Evolutionary conservation across 108 stramenopile species (phyloP).

Genomic region (Phaeodactylum tricornutum): DNA sequence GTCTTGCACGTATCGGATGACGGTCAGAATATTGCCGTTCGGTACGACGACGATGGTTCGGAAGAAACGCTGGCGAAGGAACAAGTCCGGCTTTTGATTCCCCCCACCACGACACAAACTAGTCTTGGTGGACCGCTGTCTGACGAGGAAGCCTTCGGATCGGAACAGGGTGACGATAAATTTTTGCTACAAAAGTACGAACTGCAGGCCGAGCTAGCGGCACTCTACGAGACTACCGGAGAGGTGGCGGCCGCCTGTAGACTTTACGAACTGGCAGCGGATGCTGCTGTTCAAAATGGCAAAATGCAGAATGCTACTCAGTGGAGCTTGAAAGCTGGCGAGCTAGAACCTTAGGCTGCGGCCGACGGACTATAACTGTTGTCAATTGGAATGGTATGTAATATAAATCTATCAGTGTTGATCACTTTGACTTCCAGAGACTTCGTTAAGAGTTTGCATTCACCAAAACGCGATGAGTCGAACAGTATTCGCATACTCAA

Average conservation of each 20-base stretch:
- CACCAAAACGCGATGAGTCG: no score
- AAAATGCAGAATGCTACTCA: conserved; percentile 66
- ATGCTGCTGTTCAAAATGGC: conserved; percentile 39
- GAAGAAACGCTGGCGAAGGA: conserved; percentile 38
- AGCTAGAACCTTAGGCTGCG: no score
- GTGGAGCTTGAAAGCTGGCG: conserved; percentile 61
- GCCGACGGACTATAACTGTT: neutral
- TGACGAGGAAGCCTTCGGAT: conserved; percentile 61
- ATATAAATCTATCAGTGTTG: no score
- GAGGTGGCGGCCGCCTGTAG: conserved; percentile 21
- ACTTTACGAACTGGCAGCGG: conserved; percentile 50
- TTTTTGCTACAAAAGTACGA: conserved; percentile 35
- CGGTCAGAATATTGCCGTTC: conserved; percentile 25
- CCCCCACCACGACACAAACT: conserved; percentile 28
- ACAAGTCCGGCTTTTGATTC: conserved; percentile 27
- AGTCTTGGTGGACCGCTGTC: conserved; percentile 29
- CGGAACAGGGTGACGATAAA: conserved; percentile 40
- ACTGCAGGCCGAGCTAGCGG: conserved; percentile 57
- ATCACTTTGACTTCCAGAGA: no score
- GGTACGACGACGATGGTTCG: conserved; percentile 72
- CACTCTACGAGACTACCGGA: conserved; percentile 33
- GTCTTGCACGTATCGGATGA: conserved; percentile 22
- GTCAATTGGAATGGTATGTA: no score
- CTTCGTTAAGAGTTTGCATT: no score
- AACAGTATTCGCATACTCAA: no score